phyloP scores from a whole-genome alignment of 2,329 filamentous ascomycete genomes.

The Trichoderma oligosporum region DNA sequence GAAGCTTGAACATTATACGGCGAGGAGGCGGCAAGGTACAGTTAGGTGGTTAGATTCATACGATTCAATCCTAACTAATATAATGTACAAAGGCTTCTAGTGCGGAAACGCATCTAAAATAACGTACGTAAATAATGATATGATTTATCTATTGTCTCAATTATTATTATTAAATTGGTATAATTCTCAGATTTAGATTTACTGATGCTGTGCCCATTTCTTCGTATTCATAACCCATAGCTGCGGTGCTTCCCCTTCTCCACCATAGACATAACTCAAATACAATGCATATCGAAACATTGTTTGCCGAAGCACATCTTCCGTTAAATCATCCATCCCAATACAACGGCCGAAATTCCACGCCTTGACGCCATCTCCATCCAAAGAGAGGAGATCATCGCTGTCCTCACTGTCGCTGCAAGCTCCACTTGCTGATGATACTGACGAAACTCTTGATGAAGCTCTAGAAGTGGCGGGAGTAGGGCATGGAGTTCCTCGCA shows the following conservation, averaged over 20 bases:
- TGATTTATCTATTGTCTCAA: too few species aligned
- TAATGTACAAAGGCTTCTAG: too few species aligned
- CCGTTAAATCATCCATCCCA: slow-evolving; percentile 24
- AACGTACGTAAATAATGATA: too few species aligned
- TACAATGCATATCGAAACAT: slow-evolving; percentile 37
- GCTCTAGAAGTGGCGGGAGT: not conserved
- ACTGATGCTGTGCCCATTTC: slow-evolving; percentile 17
- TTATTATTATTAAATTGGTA: too few species aligned
- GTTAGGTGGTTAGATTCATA: too few species aligned
- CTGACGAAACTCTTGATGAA: not conserved
- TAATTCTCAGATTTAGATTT: too few species aligned
- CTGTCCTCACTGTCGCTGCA: slow-evolving; percentile 19
- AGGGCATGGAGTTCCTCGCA: slow-evolving; percentile 28
- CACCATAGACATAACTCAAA: slow-evolving; percentile 31
- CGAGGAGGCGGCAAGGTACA: too few species aligned
- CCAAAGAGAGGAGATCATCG: not conserved
- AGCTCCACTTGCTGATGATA: not conserved
- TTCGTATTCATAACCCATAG: slow-evolving; percentile 32
- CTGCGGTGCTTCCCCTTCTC: slow-evolving; percentile 28
- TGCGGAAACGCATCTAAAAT: too few species aligned
- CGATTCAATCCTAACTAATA: too few species aligned
- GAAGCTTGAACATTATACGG: too few species aligned
- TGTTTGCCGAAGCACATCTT: slow-evolving; percentile 27
- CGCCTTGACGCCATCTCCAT: slow-evolving; percentile 21
- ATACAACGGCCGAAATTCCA: slow-evolving; percentile 20